Percentiles rank a stretch among this genome's conserved stretches.
Conservation (phyloP, 805 yeast species). For the Wickerhamomyces kurtzmanii region DNA sequence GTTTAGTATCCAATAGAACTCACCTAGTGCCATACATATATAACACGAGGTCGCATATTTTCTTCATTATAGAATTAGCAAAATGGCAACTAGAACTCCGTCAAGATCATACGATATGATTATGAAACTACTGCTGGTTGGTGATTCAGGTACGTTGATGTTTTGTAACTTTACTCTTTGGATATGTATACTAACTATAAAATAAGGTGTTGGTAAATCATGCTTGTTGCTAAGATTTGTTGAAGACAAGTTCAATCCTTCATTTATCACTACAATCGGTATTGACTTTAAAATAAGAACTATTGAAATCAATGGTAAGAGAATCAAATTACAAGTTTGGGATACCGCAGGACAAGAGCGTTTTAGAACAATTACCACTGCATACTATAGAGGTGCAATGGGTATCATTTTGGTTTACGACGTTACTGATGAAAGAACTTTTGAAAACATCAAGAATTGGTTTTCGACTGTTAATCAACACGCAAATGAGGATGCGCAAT, state of each 20-base stretch:
- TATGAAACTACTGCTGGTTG: slow-evolving; percentile 86
- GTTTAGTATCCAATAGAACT: no score
- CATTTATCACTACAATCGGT: slow-evolving; percentile 95
- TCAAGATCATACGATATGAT: slow-evolving; percentile 81
- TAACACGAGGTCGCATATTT: no score
- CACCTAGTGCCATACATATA: no score
- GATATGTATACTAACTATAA: no score
- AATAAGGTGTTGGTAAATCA: slow-evolving; percentile 83
- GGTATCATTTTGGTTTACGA: slow-evolving; percentile 80
- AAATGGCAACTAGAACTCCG: slow-evolving; percentile 45
- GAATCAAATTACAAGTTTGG: slow-evolving; percentile 92
- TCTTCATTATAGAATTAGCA: not conserved
- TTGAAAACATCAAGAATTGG: slow-evolving; percentile 92
- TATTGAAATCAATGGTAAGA: slow-evolving; percentile 85
- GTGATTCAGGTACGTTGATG: slow-evolving; percentile 86
- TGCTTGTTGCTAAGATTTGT: slow-evolving; percentile 88
- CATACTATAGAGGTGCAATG: slow-evolving; percentile 85
- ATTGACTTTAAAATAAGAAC: slow-evolving; percentile 97
- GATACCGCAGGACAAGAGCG: slow-evolving; percentile 98
- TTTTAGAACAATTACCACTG: slow-evolving; percentile 90
- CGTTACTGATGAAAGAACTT: slow-evolving; percentile 83
- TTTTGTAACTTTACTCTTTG: slow-evolving; percentile 7
- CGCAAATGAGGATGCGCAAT: slow-evolving; percentile 92
- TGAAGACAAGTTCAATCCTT: slow-evolving; percentile 93
- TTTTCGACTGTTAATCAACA: slow-evolving; percentile 92